Conservation (phyloP, 2,329 filamentous ascomycete genomes). For the Arthrobotrys entomopaga region DNA sequence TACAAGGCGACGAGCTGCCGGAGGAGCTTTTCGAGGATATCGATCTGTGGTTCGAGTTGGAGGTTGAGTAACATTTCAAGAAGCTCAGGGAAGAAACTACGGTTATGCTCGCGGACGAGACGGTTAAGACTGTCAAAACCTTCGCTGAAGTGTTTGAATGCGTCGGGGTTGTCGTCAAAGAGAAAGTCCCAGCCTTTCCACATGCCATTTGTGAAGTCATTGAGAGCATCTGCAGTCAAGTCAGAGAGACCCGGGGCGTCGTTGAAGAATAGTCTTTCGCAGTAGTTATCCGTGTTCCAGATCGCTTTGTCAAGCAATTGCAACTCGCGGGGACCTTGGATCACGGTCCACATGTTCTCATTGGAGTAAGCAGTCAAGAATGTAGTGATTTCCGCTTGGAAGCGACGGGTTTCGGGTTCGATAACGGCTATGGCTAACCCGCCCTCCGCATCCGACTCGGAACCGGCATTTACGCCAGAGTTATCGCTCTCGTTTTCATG, state of each 20-base stretch:
- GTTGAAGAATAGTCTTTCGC: constrained; percentile 23
- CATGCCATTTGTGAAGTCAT: constrained; percentile 45
- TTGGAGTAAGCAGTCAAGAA: constrained; percentile 10
- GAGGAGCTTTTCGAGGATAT: constrained; percentile 37
- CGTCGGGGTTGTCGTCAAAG: constrained; percentile 57
- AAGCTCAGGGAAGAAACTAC: constrained; percentile 34
- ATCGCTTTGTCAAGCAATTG: constrained; percentile 32
- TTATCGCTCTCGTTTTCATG: background rate
- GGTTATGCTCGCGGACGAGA: constrained; percentile 27
- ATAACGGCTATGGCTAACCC: background rate
- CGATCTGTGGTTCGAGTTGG: constrained; percentile 37
- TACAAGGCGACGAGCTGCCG: constrained; percentile 15
- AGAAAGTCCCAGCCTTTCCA: constrained; percentile 57
- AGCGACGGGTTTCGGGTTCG: constrained; percentile 8
- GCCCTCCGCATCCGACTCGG: background rate
- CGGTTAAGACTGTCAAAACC: constrained; percentile 26
- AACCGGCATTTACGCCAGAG: background rate
- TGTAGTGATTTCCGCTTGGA: constrained; percentile 19
- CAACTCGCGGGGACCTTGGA: constrained; percentile 31
- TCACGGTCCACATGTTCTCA: constrained; percentile 20
- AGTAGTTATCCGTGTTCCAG: constrained; percentile 38
- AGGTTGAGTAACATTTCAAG: constrained; percentile 44
- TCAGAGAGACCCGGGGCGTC: constrained; percentile 36
- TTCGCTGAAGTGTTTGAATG: constrained; percentile 33
- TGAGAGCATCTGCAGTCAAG: constrained; percentile 27